Evolutionary conservation across 495 filamentous ascomycete genomes (phyloP).

Genomic region (Pseudevernia furfuracea): DNA sequence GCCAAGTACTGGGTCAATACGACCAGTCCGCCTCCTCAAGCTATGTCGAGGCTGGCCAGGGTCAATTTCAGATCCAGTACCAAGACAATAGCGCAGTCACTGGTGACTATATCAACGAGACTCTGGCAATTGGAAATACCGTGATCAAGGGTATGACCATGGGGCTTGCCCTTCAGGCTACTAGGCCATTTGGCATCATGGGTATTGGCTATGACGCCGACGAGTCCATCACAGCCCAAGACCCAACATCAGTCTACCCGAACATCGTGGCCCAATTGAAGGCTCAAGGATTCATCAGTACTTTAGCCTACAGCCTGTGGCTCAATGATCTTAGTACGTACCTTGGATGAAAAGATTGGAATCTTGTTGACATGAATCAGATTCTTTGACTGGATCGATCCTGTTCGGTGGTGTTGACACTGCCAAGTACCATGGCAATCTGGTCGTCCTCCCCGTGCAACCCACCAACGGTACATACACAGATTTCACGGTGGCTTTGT

Average conservation of each 20-base stretch:
- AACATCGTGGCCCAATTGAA: slow-evolving; percentile 62
- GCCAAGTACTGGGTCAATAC: slow-evolving; percentile 49
- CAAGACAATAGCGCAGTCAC: slow-evolving; percentile 61
- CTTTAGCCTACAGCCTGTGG: slow-evolving; percentile 77
- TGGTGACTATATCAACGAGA: slow-evolving; percentile 75
- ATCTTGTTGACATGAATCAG: slow-evolving; percentile 23
- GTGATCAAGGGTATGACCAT: slow-evolving; percentile 45
- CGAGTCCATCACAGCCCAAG: slow-evolving; percentile 55
- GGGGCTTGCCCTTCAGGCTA: slow-evolving; percentile 20
- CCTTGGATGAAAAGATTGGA: background rate
- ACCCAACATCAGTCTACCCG: slow-evolving; percentile 49
- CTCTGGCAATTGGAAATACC: slow-evolving; percentile 52
- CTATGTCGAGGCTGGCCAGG: slow-evolving; percentile 53
- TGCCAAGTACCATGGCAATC: slow-evolving; percentile 57
- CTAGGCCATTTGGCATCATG: slow-evolving; percentile 58
- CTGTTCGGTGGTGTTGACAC: slow-evolving; percentile 85
- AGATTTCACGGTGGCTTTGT: slow-evolving; percentile 73
- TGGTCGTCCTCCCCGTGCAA: slow-evolving; percentile 66
- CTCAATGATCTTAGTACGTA: slow-evolving; percentile 62
- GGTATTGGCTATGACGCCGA: slow-evolving; percentile 73
- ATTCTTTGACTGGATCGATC: slow-evolving; percentile 62
- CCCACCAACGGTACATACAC: slow-evolving; percentile 41
- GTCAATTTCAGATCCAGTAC: slow-evolving; percentile 69
- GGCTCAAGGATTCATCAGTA: slow-evolving; percentile 56
- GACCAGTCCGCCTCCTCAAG: slow-evolving; percentile 57